Percentiles rank a stretch among this genome's conserved stretches.
Evolutionary conservation across 2,329 filamentous ascomycete species (phyloP).

Genomic region (Neonectria ditissima): DNA sequence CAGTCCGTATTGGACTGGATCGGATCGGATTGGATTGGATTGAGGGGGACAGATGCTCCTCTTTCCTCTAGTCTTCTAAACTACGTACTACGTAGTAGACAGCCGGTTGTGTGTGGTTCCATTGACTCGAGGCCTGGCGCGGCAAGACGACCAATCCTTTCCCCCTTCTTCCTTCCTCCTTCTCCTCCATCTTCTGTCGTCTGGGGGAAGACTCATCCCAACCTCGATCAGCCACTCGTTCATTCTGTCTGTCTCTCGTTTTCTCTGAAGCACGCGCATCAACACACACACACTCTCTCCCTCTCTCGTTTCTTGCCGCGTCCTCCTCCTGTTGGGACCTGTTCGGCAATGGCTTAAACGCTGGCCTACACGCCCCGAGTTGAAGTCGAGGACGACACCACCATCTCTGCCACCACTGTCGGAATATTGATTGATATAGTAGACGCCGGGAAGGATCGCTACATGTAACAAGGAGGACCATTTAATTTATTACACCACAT

Average conservation of each 20-base stretch:
- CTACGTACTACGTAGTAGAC: no score
- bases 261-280: neutral
- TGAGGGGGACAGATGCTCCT: neutral
- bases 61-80: no score
- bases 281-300: neutral
- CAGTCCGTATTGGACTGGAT: neutral
- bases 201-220: neutral
- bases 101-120: neutral
- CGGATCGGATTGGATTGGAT: neutral
- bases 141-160: no score
- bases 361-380: neutral
- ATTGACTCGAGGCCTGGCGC: no score
- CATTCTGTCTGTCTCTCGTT: neutral
- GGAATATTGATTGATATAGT: neutral
- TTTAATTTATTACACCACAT: neutral
- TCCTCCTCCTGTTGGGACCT: neutral
- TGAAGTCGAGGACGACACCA: neutral
- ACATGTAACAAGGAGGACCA: neutral
- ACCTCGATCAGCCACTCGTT: neutral
- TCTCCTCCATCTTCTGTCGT: neutral
- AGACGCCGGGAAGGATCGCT: conserved; percentile 10
- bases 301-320: conserved; percentile 4
- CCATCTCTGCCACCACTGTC: neutral
- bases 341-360: conserved; percentile 19
- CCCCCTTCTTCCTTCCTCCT: no score